These are phyloP conservation scores for Baorangia bicolor DNA, from an alignment of 768 basidiomycete species.

Conservation along the genomic window DNA sequence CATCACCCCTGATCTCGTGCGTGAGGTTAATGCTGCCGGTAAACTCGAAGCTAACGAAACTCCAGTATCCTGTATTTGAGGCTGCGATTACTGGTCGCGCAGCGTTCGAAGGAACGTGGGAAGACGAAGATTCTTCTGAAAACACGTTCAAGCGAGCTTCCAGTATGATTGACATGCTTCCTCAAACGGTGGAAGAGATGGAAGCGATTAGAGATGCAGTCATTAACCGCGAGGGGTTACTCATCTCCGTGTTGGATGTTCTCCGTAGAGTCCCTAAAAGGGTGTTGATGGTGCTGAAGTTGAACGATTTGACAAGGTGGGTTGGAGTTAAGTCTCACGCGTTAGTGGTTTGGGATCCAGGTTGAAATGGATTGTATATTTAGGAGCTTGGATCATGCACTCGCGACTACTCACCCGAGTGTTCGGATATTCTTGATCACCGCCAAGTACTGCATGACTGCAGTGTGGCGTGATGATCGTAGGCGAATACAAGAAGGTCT, in stretches of 20 bases:
- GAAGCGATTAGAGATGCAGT: conserved; percentile 83
- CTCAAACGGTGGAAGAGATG: conserved; percentile 75
- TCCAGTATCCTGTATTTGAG: conserved; percentile 90
- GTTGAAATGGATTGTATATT: neutral
- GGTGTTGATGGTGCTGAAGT: conserved; percentile 79
- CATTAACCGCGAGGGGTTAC: conserved; percentile 74
- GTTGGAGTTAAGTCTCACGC: conserved; percentile 6
- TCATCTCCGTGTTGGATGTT: conserved; percentile 85
- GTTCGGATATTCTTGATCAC: conserved; percentile 90
- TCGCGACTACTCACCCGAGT: conserved; percentile 85
- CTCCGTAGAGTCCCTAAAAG: conserved; percentile 81
- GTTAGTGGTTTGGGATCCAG: neutral
- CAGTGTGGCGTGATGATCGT: conserved; percentile 75
- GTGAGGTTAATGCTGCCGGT: conserved; percentile 19
- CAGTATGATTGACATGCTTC: conserved; percentile 71
- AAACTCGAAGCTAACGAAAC: conserved; percentile 2
- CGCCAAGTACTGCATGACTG: conserved; percentile 81
- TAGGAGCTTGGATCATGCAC: conserved; percentile 78
- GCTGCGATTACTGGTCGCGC: conserved; percentile 89
- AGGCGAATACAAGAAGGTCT: conserved; percentile 53
- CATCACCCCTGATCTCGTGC: conserved; percentile 80
- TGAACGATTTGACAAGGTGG: conserved; percentile 83
- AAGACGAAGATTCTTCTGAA: conserved; percentile 35
- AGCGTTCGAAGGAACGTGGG: conserved; percentile 63
- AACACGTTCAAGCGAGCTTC: conserved; percentile 57